Conservation (phyloP, 805 yeast species). For the Monosporozyma servazzii region DNA sequence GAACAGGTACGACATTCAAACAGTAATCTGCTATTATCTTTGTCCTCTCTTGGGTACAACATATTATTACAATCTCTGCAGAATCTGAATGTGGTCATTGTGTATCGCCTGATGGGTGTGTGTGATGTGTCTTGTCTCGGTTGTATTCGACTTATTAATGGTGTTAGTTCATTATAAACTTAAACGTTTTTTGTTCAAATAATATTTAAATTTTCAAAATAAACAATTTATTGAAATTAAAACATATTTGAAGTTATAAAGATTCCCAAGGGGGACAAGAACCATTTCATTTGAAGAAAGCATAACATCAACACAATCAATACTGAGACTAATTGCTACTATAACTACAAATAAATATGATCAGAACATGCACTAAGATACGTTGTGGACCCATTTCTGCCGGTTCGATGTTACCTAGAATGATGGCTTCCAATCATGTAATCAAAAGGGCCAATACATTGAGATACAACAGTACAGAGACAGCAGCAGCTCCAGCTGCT, state of each 20-base stretch:
- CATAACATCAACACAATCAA: not conserved
- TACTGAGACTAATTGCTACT: not conserved
- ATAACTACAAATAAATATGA: not conserved
- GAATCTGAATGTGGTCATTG: conserved; percentile 88
- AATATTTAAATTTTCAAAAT: not conserved
- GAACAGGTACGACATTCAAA: conserved; percentile 93
- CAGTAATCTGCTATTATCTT: conserved; percentile 55
- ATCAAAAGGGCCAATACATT: not conserved
- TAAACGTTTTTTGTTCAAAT: not conserved
- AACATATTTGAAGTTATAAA: not conserved
- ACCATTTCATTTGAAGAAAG: not conserved
- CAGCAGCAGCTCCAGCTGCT: not conserved
- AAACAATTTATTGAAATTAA: not conserved
- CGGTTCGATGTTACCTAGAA: not conserved
- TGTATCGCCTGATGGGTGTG: not conserved
- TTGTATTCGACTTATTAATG: not conserved
- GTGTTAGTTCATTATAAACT: not conserved
- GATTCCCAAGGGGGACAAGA: not conserved
- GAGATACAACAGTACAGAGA: not conserved
- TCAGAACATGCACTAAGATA: not conserved
- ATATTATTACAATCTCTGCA: conserved; percentile 95
- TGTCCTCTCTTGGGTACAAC: conserved; percentile 96
- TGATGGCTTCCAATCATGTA: not conserved
- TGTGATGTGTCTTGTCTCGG: not conserved
- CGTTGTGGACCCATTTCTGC: not conserved